Base-by-base conservation (phyloP, 495 filamentous ascomycete species). In the Chaetomidium leptoderma region DNA sequence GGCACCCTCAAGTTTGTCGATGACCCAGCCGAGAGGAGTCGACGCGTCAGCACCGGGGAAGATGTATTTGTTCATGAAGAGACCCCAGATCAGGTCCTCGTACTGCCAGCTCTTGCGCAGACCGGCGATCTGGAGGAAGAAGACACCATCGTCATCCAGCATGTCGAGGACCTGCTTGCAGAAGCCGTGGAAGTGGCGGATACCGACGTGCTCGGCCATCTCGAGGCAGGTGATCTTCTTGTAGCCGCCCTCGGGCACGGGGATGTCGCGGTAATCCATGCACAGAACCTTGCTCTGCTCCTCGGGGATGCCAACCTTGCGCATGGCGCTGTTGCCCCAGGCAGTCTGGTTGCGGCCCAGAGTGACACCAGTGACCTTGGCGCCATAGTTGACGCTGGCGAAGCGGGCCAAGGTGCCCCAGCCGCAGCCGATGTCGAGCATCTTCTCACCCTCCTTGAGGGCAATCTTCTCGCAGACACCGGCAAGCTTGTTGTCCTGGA, bases 31-130 rank as follows among this genome's bases (percentile, higher is more conserved):
- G 19, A 95, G 81, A 55, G 90, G 90, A 44, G 87, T 90, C 17
- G 85, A 89, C 8, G 90, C 90, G 69, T 95, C 90, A 17, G 90
- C 90, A 67, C 90, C 90, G 39, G 87, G 89, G 81, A 95, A 95
- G 65, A 95, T 77, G 70, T 92, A 91, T 76, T 91, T 92, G 78
- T 92, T 95, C 89, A 95, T 88, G 76, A 89, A 95, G 53, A 92
- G 72, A 57, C 90, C 90, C 88, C 88, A 91, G 70, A 88, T 83
- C 44, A 92, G 78, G 72, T 92, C 89, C 77, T 95, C 90, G 62
- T 89, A 95, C 72, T 95, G 90, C 90, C 90, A 95, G 45, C 72
- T 67, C 77, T 90, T 88, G 63, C 90, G 79, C 37, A 95, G 72
- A 66, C 90, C 90, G 63, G 90, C 88, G 60, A 90, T 86, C 74